These are phyloP conservation scores for Aquilaria agallochum DNA, from an alignment of 441 rosid genomes.

Conservation along the genomic window DNA sequence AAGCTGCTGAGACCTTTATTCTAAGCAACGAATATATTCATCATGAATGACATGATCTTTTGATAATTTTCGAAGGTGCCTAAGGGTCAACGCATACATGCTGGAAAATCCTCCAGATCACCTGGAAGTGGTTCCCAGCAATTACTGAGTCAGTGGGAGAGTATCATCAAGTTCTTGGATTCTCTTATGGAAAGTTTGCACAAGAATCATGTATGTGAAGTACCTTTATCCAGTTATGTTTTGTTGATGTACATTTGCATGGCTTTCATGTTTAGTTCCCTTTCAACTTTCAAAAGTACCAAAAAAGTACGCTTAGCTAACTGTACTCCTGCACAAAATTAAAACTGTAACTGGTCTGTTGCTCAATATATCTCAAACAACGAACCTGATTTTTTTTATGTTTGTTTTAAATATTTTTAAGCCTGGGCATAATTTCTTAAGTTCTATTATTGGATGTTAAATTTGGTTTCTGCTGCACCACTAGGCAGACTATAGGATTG, in stretches of 20 bases:
- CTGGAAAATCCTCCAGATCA: conserved; percentile 82
- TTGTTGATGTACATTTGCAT: neutral
- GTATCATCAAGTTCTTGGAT: conserved; percentile 90
- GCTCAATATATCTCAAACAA: no score
- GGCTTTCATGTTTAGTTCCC: neutral
- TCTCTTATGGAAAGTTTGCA: conserved; percentile 75
- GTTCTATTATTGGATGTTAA: no score
- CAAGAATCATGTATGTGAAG: conserved; percentile 74
- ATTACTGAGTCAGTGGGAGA: conserved; percentile 79
- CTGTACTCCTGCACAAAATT: no score
- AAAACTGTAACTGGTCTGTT: no score
- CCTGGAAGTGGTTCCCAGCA: conserved; percentile 67
- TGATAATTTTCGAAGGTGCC: conserved; percentile 59
- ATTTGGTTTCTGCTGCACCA: no score
- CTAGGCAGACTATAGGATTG: no score
- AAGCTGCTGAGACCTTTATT: conserved; percentile 8
- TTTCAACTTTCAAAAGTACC: no score
- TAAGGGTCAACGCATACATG: conserved; percentile 60
- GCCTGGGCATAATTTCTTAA: no score
- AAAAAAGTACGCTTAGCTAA: no score
- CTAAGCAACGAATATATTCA: conserved; percentile 3
- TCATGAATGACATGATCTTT: neutral
- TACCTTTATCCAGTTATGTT: conserved; percentile 2
- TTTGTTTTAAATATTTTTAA: no score
- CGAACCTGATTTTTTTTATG: no score